Conservation (phyloP, 2,329 filamentous ascomycete species). For the Scolecobasidium constrictum region DNA sequence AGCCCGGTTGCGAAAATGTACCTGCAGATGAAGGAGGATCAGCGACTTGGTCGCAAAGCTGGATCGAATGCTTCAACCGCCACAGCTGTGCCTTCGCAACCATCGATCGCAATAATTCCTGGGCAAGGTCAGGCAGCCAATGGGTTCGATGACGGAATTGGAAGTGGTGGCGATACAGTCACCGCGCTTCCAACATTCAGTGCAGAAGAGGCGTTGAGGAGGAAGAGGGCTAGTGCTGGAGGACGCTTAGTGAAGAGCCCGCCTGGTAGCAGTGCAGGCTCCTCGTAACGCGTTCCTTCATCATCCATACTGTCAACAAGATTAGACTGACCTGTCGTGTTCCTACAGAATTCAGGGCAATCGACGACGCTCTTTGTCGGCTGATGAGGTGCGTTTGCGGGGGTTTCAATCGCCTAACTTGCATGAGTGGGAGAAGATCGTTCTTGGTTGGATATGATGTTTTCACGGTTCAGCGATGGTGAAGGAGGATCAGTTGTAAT, state of each 20-base stretch:
- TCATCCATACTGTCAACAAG: not conserved
- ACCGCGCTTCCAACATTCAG: conserved; percentile 48
- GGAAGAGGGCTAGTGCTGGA: conserved; percentile 27
- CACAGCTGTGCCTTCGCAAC: not conserved
- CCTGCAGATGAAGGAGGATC: conserved; percentile 62
- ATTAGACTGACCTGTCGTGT: too few species aligned
- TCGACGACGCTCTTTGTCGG: too few species aligned
- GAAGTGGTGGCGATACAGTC: conserved; percentile 44
- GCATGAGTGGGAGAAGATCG: too few species aligned
- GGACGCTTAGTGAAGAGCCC: conserved; percentile 28
- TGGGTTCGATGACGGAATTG: conserved; percentile 37
- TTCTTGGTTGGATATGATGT: too few species aligned
- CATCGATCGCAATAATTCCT: too few species aligned
- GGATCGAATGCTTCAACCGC: too few species aligned
- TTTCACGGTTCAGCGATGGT: too few species aligned
- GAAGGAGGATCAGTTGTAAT: too few species aligned
- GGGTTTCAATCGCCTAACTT: too few species aligned
- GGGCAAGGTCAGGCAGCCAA: not conserved
- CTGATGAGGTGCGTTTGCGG: too few species aligned
- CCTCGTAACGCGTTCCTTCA: not conserved
- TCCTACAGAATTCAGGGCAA: too few species aligned
- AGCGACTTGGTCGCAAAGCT: conserved; percentile 18
- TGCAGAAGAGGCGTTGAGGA: conserved; percentile 24
- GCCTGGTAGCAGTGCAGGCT: not conserved
- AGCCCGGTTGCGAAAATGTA: conserved; percentile 73